phyloP scores from a whole-genome alignment of 2,329 filamentous ascomycete species.

The Cordyceps cicadae region DNA sequence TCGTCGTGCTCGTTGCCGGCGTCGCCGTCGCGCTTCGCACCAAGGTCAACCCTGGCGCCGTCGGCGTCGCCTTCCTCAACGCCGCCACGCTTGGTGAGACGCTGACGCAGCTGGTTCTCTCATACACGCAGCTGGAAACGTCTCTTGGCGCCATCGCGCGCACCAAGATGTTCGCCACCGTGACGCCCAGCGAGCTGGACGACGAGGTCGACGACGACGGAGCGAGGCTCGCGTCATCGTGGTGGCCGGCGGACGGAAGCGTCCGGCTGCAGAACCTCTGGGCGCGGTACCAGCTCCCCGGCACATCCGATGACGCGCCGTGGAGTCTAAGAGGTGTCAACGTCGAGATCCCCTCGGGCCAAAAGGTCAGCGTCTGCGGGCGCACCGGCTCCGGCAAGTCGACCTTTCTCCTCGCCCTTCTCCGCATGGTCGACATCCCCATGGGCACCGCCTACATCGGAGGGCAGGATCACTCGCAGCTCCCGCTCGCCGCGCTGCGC shows the following conservation, averaged over 20 bases:
- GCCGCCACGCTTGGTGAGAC: background rate
- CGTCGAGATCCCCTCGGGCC: background rate
- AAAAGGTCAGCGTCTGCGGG: constrained; percentile 1
- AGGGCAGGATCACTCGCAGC: background rate
- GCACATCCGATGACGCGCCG: background rate
- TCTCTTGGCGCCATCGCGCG: constrained; percentile 1
- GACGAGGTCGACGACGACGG: background rate
- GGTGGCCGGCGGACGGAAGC: background rate
- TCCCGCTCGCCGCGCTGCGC: background rate
- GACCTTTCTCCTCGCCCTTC: background rate
- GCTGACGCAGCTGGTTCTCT: background rate
- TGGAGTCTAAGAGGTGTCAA: background rate
- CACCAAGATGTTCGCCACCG: background rate
- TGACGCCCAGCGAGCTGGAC: background rate
- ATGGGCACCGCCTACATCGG: background rate
- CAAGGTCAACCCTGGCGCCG: background rate
- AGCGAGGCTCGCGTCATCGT: background rate
- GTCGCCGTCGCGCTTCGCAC: background rate
- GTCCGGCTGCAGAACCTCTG: background rate
- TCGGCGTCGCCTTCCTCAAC: constrained; percentile 6
- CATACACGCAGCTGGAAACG: background rate
- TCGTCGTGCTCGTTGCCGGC: background rate
- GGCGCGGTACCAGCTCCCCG: background rate
- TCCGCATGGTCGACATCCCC: background rate
- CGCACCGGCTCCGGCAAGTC: constrained; percentile 7